These are phyloP conservation scores for Selenicereus undatus DNA, from an alignment of 148 eudicot genomes.

Conservation along the genomic window DNA sequence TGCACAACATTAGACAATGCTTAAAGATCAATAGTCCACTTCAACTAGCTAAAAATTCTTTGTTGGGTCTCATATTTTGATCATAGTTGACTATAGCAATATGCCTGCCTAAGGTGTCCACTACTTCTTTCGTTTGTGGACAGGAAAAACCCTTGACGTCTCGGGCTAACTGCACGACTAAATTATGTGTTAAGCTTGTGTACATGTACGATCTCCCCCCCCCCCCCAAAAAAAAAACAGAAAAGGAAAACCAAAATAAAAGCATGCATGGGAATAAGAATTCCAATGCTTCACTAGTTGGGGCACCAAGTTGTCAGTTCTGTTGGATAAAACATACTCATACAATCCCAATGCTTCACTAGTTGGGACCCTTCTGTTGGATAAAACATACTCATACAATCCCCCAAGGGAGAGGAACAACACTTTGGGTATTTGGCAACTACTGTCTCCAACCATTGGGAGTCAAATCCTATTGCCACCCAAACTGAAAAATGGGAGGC, in stretches of 20 bases:
- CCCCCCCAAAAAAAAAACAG: background rate
- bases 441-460: too few relatives aligned
- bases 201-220: background rate
- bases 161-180: background rate
- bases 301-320: background rate
- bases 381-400: background rate
- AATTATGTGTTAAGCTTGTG: too few relatives aligned
- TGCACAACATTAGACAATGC: too few relatives aligned
- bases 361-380: background rate
- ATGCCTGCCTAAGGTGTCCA: too few relatives aligned
- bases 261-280: too few relatives aligned
- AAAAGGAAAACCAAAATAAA: background rate
- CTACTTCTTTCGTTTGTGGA: background rate
- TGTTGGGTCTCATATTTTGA: background rate
- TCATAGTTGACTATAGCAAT: background rate
- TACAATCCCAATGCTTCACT: background rate
- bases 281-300: background rate
- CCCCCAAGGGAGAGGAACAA: background rate
- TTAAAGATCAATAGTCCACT: too few relatives aligned
- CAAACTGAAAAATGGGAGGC: too few relatives aligned
- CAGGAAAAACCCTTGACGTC: background rate
- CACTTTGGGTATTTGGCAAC: too few relatives aligned
- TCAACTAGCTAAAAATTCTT: too few relatives aligned
- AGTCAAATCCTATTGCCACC: too few relatives aligned
- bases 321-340: background rate